These are phyloP conservation scores for Russula emetica DNA, from an alignment of 768 basidiomycete genomes.

Conservation along the genomic window DNA sequence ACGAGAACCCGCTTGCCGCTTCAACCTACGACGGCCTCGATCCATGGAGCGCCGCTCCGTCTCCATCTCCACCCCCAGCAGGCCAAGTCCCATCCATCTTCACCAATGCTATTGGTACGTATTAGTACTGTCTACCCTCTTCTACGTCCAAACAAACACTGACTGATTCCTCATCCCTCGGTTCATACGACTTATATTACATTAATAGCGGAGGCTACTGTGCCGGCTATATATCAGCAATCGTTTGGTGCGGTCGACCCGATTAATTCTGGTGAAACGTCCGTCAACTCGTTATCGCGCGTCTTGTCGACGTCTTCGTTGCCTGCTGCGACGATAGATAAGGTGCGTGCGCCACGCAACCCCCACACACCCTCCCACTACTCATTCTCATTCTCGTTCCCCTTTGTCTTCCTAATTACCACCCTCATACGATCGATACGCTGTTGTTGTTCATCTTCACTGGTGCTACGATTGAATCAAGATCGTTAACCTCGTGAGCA, in stretches of 20 bases:
- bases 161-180: background rate
- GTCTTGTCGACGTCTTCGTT: constrained; percentile 73
- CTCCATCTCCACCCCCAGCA: constrained; percentile 58
- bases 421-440: background rate
- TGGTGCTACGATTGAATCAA: constrained; percentile 32
- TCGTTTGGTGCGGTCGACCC: constrained; percentile 73
- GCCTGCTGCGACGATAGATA: constrained; percentile 79
- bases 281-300: constrained; percentile 77
- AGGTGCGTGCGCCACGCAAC: constrained; percentile 51
- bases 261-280: constrained; percentile 67
- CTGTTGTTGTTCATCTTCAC: background rate
- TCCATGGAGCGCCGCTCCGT: constrained; percentile 71
- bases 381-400: background rate
- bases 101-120: constrained; percentile 34
- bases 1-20: constrained; percentile 64
- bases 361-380: background rate
- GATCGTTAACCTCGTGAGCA: constrained; percentile 90
- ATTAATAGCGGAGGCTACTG: constrained; percentile 64
- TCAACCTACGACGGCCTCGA: constrained; percentile 72
- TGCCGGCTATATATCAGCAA: constrained; percentile 71
- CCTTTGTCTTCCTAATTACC: no score
- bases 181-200: background rate
- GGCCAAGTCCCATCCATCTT: constrained; percentile 38
- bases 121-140: background rate
- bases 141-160: no score